A percentile compares a stretch with the other conserved stretches of the same genome.
These are phyloP conservation scores for Wickerhamomyces kurtzmanii DNA, from an alignment of 805 yeast genomes.

Conservation along the genomic window DNA sequence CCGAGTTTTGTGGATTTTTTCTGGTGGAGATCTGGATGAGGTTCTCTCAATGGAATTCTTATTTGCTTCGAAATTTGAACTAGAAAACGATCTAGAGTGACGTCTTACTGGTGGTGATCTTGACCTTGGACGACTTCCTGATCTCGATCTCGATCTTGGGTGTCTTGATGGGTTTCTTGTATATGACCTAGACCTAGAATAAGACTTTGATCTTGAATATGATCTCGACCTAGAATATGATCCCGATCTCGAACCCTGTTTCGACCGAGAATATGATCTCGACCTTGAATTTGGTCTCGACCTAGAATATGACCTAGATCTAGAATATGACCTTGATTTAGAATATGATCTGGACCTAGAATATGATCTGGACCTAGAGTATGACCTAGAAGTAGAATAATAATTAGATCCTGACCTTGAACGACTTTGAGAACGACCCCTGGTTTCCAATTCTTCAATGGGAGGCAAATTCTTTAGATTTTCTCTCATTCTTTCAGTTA, in stretches of 20 bases:
- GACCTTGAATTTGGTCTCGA: conserved; percentile 13
- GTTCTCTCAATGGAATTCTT: conserved; percentile 2
- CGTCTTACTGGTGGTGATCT: conserved; percentile 2
- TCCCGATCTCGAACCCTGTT: too few species aligned
- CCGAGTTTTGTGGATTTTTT: not conserved
- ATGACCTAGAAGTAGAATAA: conserved; percentile 11
- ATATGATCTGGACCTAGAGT: conserved; percentile 14
- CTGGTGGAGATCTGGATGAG: conserved; percentile 2
- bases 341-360: conserved; percentile 8
- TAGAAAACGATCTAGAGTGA: conserved; percentile 1
- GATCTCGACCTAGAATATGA: conserved; percentile 9
- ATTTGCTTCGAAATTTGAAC: conserved; percentile 1
- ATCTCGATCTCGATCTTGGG: conserved; percentile 3
- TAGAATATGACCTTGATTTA: conserved; percentile 10
- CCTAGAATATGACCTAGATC: conserved; percentile 7
- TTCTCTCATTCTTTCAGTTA: conserved; percentile 78
- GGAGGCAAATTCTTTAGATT: conserved; percentile 25
- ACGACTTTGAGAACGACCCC: conserved; percentile 6
- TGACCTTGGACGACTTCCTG: conserved; percentile 7
- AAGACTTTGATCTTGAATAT: conserved; percentile 14
- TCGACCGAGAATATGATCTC: conserved; percentile 2
- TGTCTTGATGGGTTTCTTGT: conserved; percentile 7
- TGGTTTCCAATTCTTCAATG: conserved; percentile 11
- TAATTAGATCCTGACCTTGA: too few species aligned
- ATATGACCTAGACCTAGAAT: conserved; percentile 8